phyloP scores from a whole-genome alignment of 2,329 filamentous ascomycete genomes.

The Akanthomyces lecanii region DNA sequence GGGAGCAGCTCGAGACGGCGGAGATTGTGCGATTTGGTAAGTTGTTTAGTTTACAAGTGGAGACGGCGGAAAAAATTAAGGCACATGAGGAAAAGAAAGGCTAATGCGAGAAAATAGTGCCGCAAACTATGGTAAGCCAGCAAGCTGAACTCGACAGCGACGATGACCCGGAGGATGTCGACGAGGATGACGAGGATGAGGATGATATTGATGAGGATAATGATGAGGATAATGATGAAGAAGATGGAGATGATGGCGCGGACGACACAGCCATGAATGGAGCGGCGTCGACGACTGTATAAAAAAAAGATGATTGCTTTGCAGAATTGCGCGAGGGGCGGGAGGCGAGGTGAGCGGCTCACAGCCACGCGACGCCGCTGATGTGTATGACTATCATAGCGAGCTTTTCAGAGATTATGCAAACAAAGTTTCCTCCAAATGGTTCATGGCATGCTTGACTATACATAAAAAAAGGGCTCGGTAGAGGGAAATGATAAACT shows the following conservation, averaged over 20 bases:
- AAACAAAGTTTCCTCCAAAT: too few relatives aligned
- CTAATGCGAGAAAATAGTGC: neutral
- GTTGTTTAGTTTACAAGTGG: neutral
- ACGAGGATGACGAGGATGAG: neutral
- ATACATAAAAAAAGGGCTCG: too few relatives aligned
- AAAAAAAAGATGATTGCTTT: neutral
- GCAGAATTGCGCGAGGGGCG: too few relatives aligned
- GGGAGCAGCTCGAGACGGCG: constrained; percentile 21
- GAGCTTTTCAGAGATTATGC: too few relatives aligned
- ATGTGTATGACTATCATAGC: too few relatives aligned
- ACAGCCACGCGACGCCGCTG: too few relatives aligned
- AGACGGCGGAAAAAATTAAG: too few relatives aligned
- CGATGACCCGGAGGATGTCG: neutral
- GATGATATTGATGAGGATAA: neutral
- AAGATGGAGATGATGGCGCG: neutral
- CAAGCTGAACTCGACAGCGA: neutral
- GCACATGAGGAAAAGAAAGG: neutral
- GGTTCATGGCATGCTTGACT: too few relatives aligned
- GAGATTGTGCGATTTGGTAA: constrained; percentile 8
- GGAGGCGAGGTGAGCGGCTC: too few relatives aligned
- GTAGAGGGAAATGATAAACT: too few relatives aligned
- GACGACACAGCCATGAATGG: constrained; percentile 7
- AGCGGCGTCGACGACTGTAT: neutral
- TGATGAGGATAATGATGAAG: neutral
- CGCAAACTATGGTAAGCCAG: neutral